Evolutionary conservation across 306 rosid species (phyloP), one percentile per base, ranked within the genome.

Genomic region (Lathyrus sativus): DNA sequence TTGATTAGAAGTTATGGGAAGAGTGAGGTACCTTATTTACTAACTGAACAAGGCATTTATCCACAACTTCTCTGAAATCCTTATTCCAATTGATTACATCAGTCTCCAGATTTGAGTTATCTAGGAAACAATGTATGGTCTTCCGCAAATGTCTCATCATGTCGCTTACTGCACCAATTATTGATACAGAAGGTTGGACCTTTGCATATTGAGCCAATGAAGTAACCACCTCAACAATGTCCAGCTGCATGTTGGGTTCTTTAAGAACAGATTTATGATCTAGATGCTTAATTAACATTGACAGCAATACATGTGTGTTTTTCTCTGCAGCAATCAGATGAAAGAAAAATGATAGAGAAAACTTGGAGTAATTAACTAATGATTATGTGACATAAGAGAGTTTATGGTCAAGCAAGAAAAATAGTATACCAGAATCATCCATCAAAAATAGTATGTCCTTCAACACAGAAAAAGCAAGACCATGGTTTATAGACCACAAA

Each of bases 71-170:
- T 68, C 74, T 69, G 46, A 87, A 88, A 70, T 81, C 87, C 75
- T 77, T 88, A 78, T 88, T 90, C 89, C 89, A 90, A 59, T 66
- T 80, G 38, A 76, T 80, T 67, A 55, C 68, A 54, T 85, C 96
- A 51, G 69, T 51, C 54, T 79, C 85, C 31, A 76, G 59, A 77
- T 80, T 84, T 43, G 84, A 78, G 74, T 85, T 82, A 70, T 87
- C 95, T 41, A 88, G 84, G 11, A 88, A 82, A 77, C 79, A 83
- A 33, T 87, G 97, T 66, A 88, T 84, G 80, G 87, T 80, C 76
- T 88, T 90, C 76, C 99, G 79, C 64, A 95, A 79, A 86, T 88
- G 96, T 81, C 95, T 88, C 85, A 90, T 81, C 81, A 89, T 77
- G 73, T 95, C 99, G 70, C 99, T 84, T 43, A 84, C 49, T 17